Evolutionary conservation across 768 basidiomycete genomes (phyloP).

Genomic region (Psilocybe azurescens): DNA sequence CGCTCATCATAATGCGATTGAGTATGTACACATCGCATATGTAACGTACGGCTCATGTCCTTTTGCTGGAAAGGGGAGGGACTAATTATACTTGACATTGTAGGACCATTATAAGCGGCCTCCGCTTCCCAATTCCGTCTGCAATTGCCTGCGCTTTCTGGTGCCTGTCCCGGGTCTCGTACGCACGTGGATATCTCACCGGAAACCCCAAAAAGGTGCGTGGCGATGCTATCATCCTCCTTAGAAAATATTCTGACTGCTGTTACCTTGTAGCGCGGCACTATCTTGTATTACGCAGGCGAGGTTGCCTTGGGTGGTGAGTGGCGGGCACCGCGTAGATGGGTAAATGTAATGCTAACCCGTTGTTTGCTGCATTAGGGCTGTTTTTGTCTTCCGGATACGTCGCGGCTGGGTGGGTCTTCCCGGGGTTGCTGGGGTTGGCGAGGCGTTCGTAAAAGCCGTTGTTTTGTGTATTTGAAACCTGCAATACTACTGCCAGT

Average conservation of each 20-base stretch:
- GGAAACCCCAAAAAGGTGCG: slow-evolving; percentile 49
- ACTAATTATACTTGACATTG: not conserved
- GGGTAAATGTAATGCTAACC: not conserved
- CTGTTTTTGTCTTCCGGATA: not conserved
- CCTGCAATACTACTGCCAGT: no score
- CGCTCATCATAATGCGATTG: slow-evolving; percentile 72
- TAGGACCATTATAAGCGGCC: slow-evolving; percentile 45
- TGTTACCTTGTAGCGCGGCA: not conserved
- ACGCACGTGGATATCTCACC: slow-evolving; percentile 50
- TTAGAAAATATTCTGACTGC: not conserved
- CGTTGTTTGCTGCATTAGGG: not conserved
- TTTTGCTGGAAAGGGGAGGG: not conserved
- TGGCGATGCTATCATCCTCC: not conserved
- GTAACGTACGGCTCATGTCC: slow-evolving; percentile 40
- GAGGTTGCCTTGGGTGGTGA: slow-evolving; percentile 2
- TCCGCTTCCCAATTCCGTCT: slow-evolving; percentile 47
- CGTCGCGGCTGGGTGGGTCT: slow-evolving; percentile 3
- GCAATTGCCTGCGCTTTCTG: slow-evolving; percentile 42
- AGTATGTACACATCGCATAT: slow-evolving; percentile 49
- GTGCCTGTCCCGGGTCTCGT: slow-evolving; percentile 46
- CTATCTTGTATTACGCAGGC: not conserved
- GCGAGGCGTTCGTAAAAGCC: not conserved
- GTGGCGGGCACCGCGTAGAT: not conserved
- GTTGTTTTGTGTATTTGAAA: not conserved
- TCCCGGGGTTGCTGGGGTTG: not conserved